A percentile compares a stretch with the other conserved stretches of the same genome.
Evolutionary conservation across 192 early-diverging fungal species (phyloP).

Genomic region (Backusella tuberculispora): DNA sequence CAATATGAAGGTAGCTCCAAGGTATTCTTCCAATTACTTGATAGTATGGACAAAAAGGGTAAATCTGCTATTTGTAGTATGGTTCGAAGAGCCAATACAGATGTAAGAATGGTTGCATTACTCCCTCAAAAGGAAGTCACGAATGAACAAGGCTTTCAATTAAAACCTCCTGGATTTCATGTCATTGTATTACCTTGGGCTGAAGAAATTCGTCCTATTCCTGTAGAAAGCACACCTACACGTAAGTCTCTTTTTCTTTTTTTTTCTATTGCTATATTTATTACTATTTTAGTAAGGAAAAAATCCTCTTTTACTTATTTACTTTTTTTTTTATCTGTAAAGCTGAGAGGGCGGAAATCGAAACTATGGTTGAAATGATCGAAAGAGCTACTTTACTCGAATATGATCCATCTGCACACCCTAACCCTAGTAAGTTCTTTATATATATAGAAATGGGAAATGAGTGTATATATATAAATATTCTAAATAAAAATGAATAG

Average conservation of each 20-base stretch:
- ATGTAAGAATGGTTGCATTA: conserved; percentile 66
- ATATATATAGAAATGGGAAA: not conserved
- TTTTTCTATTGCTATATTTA: too few species aligned
- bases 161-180: conserved; percentile 68
- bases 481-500: not conserved
- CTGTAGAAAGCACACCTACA: conserved; percentile 28
- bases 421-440: conserved; percentile 6
- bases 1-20: conserved; percentile 69
- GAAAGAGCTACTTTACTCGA: not conserved
- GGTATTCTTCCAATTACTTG: conserved; percentile 69
- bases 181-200: conserved; percentile 71
- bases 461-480: not conserved
- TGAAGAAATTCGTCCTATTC: conserved; percentile 69
- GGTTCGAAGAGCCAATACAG: conserved; percentile 53
- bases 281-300: not conserved
- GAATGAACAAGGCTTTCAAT: conserved; percentile 36
- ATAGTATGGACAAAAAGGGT: conserved; percentile 55
- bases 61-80: conserved; percentile 74
- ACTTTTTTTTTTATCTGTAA: not conserved
- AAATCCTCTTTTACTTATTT: too few species aligned
- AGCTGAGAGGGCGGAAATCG: not conserved
- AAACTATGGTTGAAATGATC: not conserved
- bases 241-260: conserved; percentile 1
- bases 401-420: not conserved
- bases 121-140: conserved; percentile 57